These are phyloP conservation scores for Trichoderma citrinoviride DNA, from an alignment of 2,329 filamentous ascomycete species.

Conservation along the genomic window DNA sequence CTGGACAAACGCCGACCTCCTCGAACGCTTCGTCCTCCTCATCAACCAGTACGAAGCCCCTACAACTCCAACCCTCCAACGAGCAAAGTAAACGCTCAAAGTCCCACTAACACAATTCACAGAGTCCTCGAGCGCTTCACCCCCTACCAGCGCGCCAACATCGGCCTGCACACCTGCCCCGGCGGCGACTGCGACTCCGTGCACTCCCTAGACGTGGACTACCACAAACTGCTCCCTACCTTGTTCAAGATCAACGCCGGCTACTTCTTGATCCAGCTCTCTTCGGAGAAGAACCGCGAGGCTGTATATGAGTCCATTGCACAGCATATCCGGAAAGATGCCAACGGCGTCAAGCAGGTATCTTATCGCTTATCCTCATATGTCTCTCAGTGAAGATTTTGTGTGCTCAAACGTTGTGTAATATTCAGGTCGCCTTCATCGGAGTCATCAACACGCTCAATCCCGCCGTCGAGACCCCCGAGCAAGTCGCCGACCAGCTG, in stretches of 20 bases:
- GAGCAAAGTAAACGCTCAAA: background rate
- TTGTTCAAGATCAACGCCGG: conserved; percentile 23
- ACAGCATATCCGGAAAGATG: conserved; percentile 19
- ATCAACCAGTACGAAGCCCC: conserved; percentile 13
- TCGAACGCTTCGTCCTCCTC: conserved; percentile 17
- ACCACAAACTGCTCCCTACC: conserved; percentile 12
- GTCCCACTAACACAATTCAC: background rate
- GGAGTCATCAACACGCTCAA: conserved; percentile 21
- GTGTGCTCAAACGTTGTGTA: background rate
- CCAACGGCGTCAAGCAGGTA: conserved; percentile 22
- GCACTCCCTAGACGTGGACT: conserved; percentile 21
- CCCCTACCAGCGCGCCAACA: conserved; percentile 18
- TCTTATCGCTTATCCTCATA: background rate
- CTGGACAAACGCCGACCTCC: conserved; percentile 19
- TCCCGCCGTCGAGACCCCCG: conserved; percentile 19
- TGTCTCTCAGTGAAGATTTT: background rate
- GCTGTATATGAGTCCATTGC: conserved; percentile 19
- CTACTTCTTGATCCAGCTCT: conserved; percentile 23
- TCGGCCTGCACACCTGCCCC: conserved; percentile 24
- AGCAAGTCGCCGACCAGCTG: conserved; percentile 20
- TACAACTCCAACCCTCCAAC: no score
- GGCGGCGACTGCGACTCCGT: conserved; percentile 23
- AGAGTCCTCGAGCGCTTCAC: conserved; percentile 19
- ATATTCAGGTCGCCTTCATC: conserved; percentile 18
- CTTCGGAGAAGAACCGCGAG: conserved; percentile 20